Percentiles rank a stretch among this genome's conserved stretches.
phyloP scores from a whole-genome alignment of 495 filamentous ascomycete genomes.

The Tetracladium setigerum region DNA sequence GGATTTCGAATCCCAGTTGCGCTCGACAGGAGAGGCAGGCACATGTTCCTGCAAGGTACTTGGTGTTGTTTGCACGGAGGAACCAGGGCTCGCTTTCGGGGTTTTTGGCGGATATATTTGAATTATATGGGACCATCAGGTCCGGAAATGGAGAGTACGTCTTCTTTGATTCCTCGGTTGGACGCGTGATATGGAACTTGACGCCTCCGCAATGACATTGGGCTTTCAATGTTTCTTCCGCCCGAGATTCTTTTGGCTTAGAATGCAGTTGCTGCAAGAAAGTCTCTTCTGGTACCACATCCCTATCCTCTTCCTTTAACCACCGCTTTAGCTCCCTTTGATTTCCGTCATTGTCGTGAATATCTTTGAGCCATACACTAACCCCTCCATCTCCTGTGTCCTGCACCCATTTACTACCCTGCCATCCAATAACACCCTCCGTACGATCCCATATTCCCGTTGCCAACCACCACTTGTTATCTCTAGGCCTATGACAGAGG shows the following conservation, averaged over 20 bases:
- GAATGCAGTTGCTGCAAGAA: constrained; percentile 31
- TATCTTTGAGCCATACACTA: constrained; percentile 32
- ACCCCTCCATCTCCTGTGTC: constrained; percentile 24
- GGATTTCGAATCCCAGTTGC: constrained; percentile 56
- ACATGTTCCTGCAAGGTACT: constrained; percentile 60
- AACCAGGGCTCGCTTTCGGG: constrained; percentile 45
- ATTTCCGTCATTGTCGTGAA: constrained; percentile 31
- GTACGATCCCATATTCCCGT: constrained; percentile 17
- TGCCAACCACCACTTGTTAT: constrained; percentile 15
- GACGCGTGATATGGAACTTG: constrained; percentile 32
- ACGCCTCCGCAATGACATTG: constrained; percentile 39
- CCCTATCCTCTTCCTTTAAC: constrained; percentile 18
- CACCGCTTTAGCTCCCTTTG: constrained; percentile 29
- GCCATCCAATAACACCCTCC: constrained; percentile 27
- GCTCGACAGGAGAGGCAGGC: constrained; percentile 56
- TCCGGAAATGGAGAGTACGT: constrained; percentile 45
- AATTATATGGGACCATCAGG: constrained; percentile 40
- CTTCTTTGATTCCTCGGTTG: constrained; percentile 26
- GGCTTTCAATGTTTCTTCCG: constrained; percentile 24
- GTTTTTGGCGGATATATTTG: constrained; percentile 26
- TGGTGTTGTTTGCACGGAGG: constrained; percentile 30
- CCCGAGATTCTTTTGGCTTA: constrained; percentile 7
- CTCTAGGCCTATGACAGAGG: constrained; percentile 31
- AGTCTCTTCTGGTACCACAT: constrained; percentile 31
- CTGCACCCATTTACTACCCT: constrained; percentile 31